Base-by-base conservation (phyloP, 192 early-diverging fungal genomes). In the Thoreauomyces humboldtii region DNA sequence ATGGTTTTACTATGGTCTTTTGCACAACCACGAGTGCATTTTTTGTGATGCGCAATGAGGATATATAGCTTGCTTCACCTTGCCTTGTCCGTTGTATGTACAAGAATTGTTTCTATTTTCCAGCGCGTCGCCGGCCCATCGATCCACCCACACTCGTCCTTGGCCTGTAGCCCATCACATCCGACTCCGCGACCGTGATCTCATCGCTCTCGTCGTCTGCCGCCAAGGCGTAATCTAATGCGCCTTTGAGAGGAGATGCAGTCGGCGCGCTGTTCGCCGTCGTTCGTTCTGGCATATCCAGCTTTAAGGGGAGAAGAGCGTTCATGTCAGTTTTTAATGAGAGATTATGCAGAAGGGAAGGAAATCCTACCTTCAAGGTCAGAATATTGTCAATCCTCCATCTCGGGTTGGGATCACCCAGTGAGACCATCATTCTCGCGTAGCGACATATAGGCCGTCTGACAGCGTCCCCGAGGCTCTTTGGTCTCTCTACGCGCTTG, bases 361-460 rank as follows among this genome's bases (percentile, higher is more conserved):
- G 51, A 45, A n/a, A 61, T 27, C 42, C 54, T 69, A 81, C 74
- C 66, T 76, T 69, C 12, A 83, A 21, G 28, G 74, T 70, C 14
- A 81, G 28, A 31, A 85, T 77, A 52, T 85, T 85, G 24, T 83
- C 81, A 24, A 7, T 46, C 29, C 70, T 52, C 51, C 74, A 82
- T 57, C 77, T 65, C 31, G 59, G 65, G 25, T 53, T 75, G 6
- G 59, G 52, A 34, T 77, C 80, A 24, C 74, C 67, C 61, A 74
- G 45, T 19, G 50, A 60, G 53, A 85, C 75, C 43, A 75, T 52
- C 15, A 69, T 76, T 54, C 67, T 70, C 12, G 77, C 74, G 66
- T 77, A 85, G 52, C 83, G 72, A 51, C 65, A 84, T 0, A 80
- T 52, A 27, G 83, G 83, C 46, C 79, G n/a, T 36, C 67, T 73